Percentiles rank a stretch among this genome's conserved stretches.
Evolutionary conservation across 2,329 filamentous ascomycete species (phyloP).

Genomic region (Aspergillus carbonarius): DNA sequence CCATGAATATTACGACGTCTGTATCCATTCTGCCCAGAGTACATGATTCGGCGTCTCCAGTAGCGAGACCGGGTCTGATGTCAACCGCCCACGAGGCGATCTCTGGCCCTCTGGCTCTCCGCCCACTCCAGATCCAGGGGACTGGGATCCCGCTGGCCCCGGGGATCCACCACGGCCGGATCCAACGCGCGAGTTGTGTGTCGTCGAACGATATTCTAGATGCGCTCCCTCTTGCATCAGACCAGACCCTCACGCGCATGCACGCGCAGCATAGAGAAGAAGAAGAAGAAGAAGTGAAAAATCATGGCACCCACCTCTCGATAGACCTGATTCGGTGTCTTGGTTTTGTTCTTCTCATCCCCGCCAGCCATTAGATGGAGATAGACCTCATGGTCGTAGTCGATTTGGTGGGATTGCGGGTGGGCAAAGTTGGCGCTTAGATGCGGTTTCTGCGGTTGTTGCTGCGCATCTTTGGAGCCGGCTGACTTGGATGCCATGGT

Average conservation of each 20-base stretch:
- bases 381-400: conserved; percentile 34
- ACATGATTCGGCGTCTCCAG: too few relatives aligned
- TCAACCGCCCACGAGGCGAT: conserved; percentile 8
- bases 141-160: conserved; percentile 21
- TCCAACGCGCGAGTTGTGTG: conserved; percentile 23
- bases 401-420: conserved; percentile 19
- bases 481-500: too few relatives aligned
- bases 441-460: conserved; percentile 49
- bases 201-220: neutral
- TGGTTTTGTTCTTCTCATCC: conserved; percentile 13
- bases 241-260: neutral
- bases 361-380: conserved; percentile 28
- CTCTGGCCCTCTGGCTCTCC: conserved; percentile 19
- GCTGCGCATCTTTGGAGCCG: neutral
- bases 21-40: neutral
- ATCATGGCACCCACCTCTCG: conserved; percentile 24
- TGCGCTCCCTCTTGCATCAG: neutral
- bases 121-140: conserved; percentile 31
- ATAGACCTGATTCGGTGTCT: conserved; percentile 34
- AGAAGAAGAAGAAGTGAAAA: neutral
- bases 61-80: neutral
- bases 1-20: neutral
- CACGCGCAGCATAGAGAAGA: neutral
- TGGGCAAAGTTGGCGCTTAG: conserved; percentile 36
- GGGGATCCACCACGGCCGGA: conserved; percentile 28